Base-by-base conservation (phyloP, 768 basidiomycete species). In the Pleurotus cornucopiae region DNA sequence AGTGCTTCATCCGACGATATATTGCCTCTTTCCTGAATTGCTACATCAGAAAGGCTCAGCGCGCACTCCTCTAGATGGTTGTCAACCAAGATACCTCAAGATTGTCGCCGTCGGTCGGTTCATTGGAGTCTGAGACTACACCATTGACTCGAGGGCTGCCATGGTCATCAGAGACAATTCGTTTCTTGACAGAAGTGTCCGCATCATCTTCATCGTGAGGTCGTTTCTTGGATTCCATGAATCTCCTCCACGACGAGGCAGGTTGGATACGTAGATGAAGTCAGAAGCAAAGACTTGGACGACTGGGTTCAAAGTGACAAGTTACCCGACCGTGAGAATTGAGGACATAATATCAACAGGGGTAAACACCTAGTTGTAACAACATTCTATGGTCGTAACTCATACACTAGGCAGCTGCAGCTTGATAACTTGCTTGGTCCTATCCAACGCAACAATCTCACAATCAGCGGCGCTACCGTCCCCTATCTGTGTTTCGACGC, bases 401-500 rank as follows among this genome's bases (percentile, higher is more conserved):
- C 47, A 60, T 16, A 57, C n/a, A 49, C 47, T 57, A 34, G 64
- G 61, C 41, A 80, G 58, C 54, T 70, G 71, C 62, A 80, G 62
- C 57, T 65, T 67, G 55, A 73, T 66, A 20, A 61, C 62, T 18
- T 63, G 62, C 44, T 67, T 67, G 6, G 63, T 61, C 9, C 54
- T 62, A 58, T 77, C 74, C 64, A 81, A 61, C 57, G 87, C 78
- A 14, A 93, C 63, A 55, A 98, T 81, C 70, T 99, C 94, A 67
- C 96, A 98, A 69, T 99, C 97, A 18, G 82, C 75, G 56, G 65
- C 65, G 49, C 83, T 80, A 1, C 89, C 89, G 56, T 90, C 80
- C 5, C 93, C 94, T 53, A 96, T 85, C 69, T 98, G 95, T 20
- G 94, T 91, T 71, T 98, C 96, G 6, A 98, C 83, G 64, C 96